Conservation (phyloP, 176 grass and related monocot genomes). For the Hordeum vulgare region DNA sequence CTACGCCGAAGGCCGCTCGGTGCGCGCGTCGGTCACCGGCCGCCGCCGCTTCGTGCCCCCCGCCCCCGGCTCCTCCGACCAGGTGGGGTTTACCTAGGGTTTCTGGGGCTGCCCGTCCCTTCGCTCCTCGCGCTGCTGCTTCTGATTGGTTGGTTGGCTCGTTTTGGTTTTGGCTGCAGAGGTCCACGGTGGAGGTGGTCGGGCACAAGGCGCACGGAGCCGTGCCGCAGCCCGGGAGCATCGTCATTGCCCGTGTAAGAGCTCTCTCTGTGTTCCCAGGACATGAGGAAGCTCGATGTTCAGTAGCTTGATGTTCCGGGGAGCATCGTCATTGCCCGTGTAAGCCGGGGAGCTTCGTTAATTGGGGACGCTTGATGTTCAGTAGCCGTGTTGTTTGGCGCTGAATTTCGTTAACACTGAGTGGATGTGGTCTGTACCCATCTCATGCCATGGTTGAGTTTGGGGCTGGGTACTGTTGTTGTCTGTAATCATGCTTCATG, state of each 20-base stretch:
- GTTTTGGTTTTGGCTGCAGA: constrained; percentile 40
- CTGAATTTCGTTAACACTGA: neutral
- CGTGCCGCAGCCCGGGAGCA: constrained; percentile 71
- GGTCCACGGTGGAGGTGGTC: constrained; percentile 71
- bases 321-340: constrained; percentile 66
- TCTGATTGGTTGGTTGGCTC: neutral
- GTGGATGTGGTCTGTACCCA: neutral
- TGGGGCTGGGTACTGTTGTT: neutral
- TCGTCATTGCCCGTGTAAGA: constrained; percentile 75
- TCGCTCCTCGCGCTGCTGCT: neutral
- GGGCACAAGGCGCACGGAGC: constrained; percentile 78
- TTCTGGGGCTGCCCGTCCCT: neutral
- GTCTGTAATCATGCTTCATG: neutral
- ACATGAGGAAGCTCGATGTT: neutral
- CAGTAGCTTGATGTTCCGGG: no score
- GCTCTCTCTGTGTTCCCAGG: neutral
- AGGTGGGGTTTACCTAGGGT: constrained; percentile 33
- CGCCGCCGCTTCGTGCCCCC: constrained; percentile 47
- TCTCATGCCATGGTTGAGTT: neutral
- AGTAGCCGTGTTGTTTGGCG: neutral
- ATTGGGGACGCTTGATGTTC: neutral
- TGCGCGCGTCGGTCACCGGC: constrained; percentile 76
- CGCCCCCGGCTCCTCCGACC: constrained; percentile 43
- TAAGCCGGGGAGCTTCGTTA: constrained; percentile 28
- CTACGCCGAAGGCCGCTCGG: constrained; percentile 61